Evolutionary conservation across 768 basidiomycete genomes (phyloP).

Genomic region (Phlebiopsis flavidoalba): DNA sequence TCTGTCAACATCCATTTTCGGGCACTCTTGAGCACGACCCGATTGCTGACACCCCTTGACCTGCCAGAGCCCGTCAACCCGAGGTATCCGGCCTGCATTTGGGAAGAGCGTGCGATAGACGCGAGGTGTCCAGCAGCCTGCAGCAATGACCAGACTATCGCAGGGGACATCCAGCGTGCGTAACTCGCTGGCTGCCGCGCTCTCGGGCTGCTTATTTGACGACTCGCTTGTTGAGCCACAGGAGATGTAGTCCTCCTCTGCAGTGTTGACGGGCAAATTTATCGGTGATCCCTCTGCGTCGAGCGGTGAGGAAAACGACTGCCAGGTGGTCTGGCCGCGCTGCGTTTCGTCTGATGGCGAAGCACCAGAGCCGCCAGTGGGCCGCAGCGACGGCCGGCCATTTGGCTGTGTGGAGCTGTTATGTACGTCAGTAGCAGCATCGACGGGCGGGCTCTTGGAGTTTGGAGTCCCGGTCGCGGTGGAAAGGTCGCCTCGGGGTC

Average conservation of each 20-base stretch:
- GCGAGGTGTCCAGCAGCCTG: slow-evolving; percentile 32
- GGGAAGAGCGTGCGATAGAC: slow-evolving; percentile 29
- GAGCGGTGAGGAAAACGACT: background rate
- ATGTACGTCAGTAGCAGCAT: background rate
- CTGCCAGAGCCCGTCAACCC: slow-evolving; percentile 25
- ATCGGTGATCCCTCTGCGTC: background rate
- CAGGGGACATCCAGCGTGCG: slow-evolving; percentile 19
- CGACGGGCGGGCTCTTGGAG: slow-evolving; percentile 6
- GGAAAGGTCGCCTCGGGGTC: background rate
- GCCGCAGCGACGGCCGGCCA: background rate
- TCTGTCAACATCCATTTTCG: slow-evolving; percentile 19
- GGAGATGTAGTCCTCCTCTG: background rate
- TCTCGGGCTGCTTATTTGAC: background rate
- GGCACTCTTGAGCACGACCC: slow-evolving; percentile 22
- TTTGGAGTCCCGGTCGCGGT: background rate
- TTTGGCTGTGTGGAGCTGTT: background rate
- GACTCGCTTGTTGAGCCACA: background rate
- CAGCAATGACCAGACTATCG: slow-evolving; percentile 29
- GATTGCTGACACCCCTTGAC: too few relatives aligned
- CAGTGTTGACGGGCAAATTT: too few relatives aligned
- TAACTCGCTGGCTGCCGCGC: background rate
- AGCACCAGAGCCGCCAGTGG: background rate
- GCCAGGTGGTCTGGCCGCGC: background rate
- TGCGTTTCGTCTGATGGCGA: background rate
- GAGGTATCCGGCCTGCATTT: slow-evolving; percentile 21